Base-by-base conservation (phyloP, 352 stramenopile species). In the Phytophthora pisi region DNA sequence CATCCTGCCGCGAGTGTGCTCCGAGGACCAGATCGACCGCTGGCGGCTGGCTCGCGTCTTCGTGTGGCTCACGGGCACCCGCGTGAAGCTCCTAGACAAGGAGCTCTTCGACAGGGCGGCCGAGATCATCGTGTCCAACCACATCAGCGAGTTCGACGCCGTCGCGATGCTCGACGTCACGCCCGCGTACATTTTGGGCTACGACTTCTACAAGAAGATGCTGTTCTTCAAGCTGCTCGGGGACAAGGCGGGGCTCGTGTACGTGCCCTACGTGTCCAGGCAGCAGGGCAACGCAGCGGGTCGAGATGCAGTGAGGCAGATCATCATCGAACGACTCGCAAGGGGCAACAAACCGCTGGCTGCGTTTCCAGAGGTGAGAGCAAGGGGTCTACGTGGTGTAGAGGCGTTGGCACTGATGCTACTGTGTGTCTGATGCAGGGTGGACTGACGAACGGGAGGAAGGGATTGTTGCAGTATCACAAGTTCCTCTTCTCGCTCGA, bases 161-260 rank as follows among this genome's bases (percentile, higher is more conserved):
- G 64, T 92, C 24, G 82, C 82, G 3, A 67, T 92, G 59, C 55
- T 92, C 8, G 58, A 51, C 18, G 59, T 91, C 57, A 73, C 73
- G 11, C 72, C 84, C 5, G 74, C 75, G 10, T 83, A 90, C 53
- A 69, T 90, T 20, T 72, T 92, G 47, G 84, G 84, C 46, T 92
- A 92, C 75, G 84, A 90, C n/a, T 90, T 92, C n/a, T 92, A 91
- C 79, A 87, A 92, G 67, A 84, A 84, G 34, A 87, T 90, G 80
- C 63, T 92, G 16, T 85, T 91, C 38, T 90, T 90, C 68, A 74
- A 75, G 34, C 62, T 91, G 38, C 61, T 91, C 11, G 74, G 80
- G 8, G 81, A 90, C 58, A 88, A 84, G 36, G 78, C 79, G 50
- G 84, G 84, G 11, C 61, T 90, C 24, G 74, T 92, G 9, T 92